phyloP scores from a whole-genome alignment of 1,139 yeast species.

The Yamadazyma epiphylla region DNA sequence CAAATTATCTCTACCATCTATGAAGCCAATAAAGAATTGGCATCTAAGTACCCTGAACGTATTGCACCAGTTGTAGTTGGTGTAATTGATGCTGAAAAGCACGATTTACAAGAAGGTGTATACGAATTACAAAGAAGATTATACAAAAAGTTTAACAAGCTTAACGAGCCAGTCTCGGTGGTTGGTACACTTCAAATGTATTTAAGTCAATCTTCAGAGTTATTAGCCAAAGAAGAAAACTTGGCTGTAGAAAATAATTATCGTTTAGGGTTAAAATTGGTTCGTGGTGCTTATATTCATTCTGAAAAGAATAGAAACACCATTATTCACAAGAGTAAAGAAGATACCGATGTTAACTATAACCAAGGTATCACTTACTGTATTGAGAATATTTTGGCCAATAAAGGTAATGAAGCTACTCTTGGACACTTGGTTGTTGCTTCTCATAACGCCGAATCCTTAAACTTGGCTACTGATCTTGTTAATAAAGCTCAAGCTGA shows the following conservation, averaged over 20 bases:
- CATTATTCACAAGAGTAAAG: slow-evolving; percentile 73
- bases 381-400: slow-evolving; percentile 54
- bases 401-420: slow-evolving; percentile 44
- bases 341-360: slow-evolving; percentile 72
- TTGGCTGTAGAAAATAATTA: slow-evolving; percentile 63
- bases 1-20: slow-evolving; percentile 53
- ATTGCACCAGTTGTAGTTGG: slow-evolving; percentile 79
- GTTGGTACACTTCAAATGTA: slow-evolving; percentile 96
- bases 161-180: slow-evolving; percentile 56
- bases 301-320: slow-evolving; percentile 68
- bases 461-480: slow-evolving; percentile 62
- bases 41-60: slow-evolving; percentile 58
- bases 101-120: slow-evolving; percentile 84
- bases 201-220: slow-evolving; percentile 63
- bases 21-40: slow-evolving; percentile 48
- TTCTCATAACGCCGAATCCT: slow-evolving; percentile 82
- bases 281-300: slow-evolving; percentile 97
- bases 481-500: slow-evolving; percentile 24
- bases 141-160: slow-evolving; percentile 68
- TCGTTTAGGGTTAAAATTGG: slow-evolving; percentile 83
- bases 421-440: slow-evolving; percentile 90
- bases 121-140: slow-evolving; percentile 84
- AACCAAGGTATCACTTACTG: slow-evolving; percentile 66
- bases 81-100: slow-evolving; percentile 91
- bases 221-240: slow-evolving; percentile 60